Evolutionary conservation across 495 filamentous ascomycete genomes (phyloP), one percentile per base, ranked within the genome.

Genomic region (Lasiosphaeriaceae sp.): DNA sequence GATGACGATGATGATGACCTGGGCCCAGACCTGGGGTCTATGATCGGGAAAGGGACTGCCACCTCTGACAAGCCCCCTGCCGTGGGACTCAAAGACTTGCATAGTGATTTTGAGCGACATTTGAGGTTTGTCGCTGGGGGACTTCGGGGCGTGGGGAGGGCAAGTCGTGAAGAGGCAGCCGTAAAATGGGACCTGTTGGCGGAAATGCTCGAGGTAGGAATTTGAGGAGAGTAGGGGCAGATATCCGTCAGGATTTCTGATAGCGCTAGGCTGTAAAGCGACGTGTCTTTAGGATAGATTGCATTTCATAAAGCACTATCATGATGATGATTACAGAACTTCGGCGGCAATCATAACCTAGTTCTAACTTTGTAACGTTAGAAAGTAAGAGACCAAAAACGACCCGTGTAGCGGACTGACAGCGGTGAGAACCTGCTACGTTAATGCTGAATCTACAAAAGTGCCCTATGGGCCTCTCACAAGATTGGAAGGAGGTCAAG

Each of bases 111-210:
- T 56, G 78, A 81, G 60, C 66, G 77, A 21, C 62, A 81, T 49
- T 29, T 82, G 45, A 67, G 76, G 12, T 85, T 86, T 61, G 73
- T 85, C n/a, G 70, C 69, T 16, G 75, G 72, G 11, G 83, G 80
- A 0, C 59, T 86, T 35, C 75, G 77, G 35, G 80, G 82, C 1
- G 81, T 84, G 44, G 80, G 81, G n/a, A 72, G 83, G 63, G 83
- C 81, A 24, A 82, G 81, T 19, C 73, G 77, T 20, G 79, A 81
- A 17, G 63, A 67, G 21, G 72, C 74, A 19, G 66, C 76, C 39
- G 72, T 67, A 23, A 81, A 80, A 61, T 83, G 83, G 77, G 83
- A 85, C 65, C 70, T 77, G 19, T 55, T 86, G 60, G 83, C 79
- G 11, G 81, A 85, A 67, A 83, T 80, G 69, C 61, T 86, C 31